Percentiles rank a stretch among this genome's conserved stretches.
phyloP scores from a whole-genome alignment of 768 basidiomycete genomes.

The Phallus indusiatus region DNA sequence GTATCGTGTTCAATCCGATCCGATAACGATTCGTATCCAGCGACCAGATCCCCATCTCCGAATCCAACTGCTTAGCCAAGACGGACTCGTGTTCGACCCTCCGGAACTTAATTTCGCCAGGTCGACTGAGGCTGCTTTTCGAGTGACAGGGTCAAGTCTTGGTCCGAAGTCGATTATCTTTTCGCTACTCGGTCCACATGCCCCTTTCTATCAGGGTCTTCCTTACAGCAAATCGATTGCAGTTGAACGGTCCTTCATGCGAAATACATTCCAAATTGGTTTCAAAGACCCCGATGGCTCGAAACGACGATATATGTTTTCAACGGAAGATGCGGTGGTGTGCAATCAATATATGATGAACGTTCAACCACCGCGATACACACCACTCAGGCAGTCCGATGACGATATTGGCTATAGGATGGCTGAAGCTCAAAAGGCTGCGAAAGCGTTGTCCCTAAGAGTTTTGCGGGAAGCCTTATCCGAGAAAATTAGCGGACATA shows the following conservation, averaged over 20 bases:
- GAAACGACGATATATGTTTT: conserved; percentile 92
- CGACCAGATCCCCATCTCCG: conserved; percentile 73
- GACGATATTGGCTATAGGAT: background rate
- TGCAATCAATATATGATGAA: conserved; percentile 66
- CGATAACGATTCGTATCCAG: conserved; percentile 78
- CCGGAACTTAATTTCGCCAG: conserved; percentile 70
- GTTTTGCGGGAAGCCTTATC: conserved; percentile 10
- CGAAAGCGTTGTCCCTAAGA: conserved; percentile 4
- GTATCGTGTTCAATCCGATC: conserved; percentile 81
- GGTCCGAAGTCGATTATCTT: conserved; percentile 79
- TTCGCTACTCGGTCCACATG: conserved; percentile 75
- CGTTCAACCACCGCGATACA: conserved; percentile 36
- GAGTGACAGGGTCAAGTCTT: conserved; percentile 77
- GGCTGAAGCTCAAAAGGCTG: conserved; percentile 4
- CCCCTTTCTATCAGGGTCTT: conserved; percentile 71
- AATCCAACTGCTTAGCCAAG: conserved; percentile 82
- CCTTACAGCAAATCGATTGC: conserved; percentile 68
- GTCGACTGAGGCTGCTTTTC: conserved; percentile 78
- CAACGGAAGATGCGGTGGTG: conserved; percentile 70
- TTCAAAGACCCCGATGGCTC: conserved; percentile 58
- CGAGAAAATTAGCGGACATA: conserved; percentile 4
- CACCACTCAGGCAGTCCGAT: conserved; percentile 7
- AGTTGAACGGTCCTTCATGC: conserved; percentile 92
- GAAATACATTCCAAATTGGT: conserved; percentile 89
- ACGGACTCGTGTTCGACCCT: conserved; percentile 74